Base-by-base conservation (phyloP, 345 rosid species). In the Aquilaria sinensis region DNA sequence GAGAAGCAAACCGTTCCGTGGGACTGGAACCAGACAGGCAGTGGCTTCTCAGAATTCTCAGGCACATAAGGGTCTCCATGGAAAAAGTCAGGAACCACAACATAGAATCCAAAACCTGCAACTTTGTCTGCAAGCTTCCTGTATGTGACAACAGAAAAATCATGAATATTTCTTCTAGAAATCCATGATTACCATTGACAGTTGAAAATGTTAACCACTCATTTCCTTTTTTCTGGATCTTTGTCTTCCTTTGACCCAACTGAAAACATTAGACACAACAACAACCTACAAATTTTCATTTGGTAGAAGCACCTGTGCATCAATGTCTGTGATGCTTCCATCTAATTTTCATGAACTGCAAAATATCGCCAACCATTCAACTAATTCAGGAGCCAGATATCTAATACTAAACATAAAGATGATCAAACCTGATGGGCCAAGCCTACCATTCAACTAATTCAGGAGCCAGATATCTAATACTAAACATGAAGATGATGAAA, bases 121-220 rank as follows among this genome's bases (percentile, higher is more conserved):
- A 86, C 79, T 77, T 89, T 86, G 71, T 86, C 91, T 4, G 96
- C 96, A 9, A 89, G 83, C 52, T 83, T 77, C 81, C 93, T 83
- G 61, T 57, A 57, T 43, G 34, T 51, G 16, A 50, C 49, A 58
- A 8, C 31, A 43, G 37, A n/a, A 34, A 15, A 60, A 47, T 49
- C 52, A 31, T 9, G n/a, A 9, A 33, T 31, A 34, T 31, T 62
- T 32, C 37, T 29, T 47, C 37, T 23, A n/a, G 43, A 31, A 30
- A 61, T 61, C 64, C 47, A 57, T 15, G 12, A 57, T 34, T 12
- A 41, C 43, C 14, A 37, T 7, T 9, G 10, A 53, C 10, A 53
- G 10, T 3, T 59, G 3, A 16, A 45, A 46, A 43, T 12, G 31
- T 8, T 56, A 56, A 13, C 13, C 10, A 15, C 32, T 9, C 6